A percentile compares a stretch with the other conserved stretches of the same genome.
phyloP scores from a whole-genome alignment of 768 basidiomycete genomes.

The Amanita brunnescens region DNA sequence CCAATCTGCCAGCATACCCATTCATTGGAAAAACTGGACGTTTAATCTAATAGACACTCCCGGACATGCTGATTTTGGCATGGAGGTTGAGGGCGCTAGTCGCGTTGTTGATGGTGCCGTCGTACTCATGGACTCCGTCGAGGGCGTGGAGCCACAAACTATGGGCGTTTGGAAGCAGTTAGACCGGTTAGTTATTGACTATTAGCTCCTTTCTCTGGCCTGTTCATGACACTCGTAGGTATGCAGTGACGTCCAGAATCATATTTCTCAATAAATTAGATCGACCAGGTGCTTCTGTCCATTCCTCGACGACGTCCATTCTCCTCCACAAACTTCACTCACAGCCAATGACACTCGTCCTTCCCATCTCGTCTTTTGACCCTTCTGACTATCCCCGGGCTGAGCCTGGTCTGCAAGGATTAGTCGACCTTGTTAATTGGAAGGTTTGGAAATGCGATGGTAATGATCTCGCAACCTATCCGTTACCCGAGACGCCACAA shows the following conservation, averaged over 20 bases:
- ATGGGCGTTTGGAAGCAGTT: slow-evolving; percentile 84
- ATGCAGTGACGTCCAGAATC: slow-evolving; percentile 69
- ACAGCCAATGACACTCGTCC: slow-evolving; percentile 56
- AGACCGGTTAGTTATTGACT: slow-evolving; percentile 50
- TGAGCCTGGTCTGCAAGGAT: slow-evolving; percentile 78
- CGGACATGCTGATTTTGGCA: slow-evolving; percentile 92
- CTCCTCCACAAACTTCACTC: slow-evolving; percentile 70
- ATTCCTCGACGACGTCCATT: slow-evolving; percentile 61
- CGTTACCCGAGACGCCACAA: slow-evolving; percentile 45
- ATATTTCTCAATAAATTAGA: slow-evolving; percentile 87
- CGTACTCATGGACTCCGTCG: slow-evolving; percentile 82
- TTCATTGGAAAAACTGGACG: slow-evolving; percentile 76
- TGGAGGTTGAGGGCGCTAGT: slow-evolving; percentile 93
- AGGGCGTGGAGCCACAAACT: slow-evolving; percentile 88
- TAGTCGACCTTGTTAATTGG: slow-evolving; percentile 82
- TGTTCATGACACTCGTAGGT: slow-evolving; percentile 33
- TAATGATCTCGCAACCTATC: slow-evolving; percentile 34
- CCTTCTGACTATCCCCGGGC: slow-evolving; percentile 55
- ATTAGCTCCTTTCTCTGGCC: background rate
- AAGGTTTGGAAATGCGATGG: slow-evolving; percentile 69
- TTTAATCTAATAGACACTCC: slow-evolving; percentile 89
- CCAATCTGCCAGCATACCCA: slow-evolving; percentile 86
- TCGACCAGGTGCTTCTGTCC: slow-evolving; percentile 76
- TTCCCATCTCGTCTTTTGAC: slow-evolving; percentile 76
- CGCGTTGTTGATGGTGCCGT: slow-evolving; percentile 86